Evolutionary conservation across 2,329 filamentous ascomycete genomes (phyloP), one percentile per base, ranked within the genome.

Genomic region (Huntiella bhutanensis): DNA sequence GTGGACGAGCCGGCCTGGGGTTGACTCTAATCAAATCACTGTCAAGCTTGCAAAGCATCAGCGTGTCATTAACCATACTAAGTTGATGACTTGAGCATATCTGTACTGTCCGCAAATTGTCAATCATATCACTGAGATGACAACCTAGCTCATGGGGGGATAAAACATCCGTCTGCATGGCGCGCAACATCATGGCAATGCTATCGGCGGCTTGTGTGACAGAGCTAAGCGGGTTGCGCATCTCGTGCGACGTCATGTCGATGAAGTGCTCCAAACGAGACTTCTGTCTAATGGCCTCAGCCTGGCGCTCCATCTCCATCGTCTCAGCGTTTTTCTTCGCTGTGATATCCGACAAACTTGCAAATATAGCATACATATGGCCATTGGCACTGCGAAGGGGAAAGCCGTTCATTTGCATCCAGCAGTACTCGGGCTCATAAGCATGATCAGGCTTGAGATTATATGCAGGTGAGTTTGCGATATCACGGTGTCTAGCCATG

Each of bases 251-350:
- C 3, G 77, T 82, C 46, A 82, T 81, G 54, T 82, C 78, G 52
- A 82, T 81, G 55, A 82, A 82, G 52, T 81, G 81, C 53, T 76
- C 73, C 53, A 77, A 72, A 51, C 81, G 76, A 17, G 75, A 68
- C 59, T 91, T 91, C 51, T 86, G 68, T 57, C 88, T 80, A 2
- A 87, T 74, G 0, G 83, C 85, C 57, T 91, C 83, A 55, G 87
- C 75, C 55, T 82, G 80, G 49, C 82, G 76, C 39, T 77, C 71
- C 54, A 73, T 83, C 59, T 92, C 82, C 33, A 85, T 75, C 41
- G 79, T 77, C 59, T 92, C 84, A 1, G 84, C 83, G 68, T 79
- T 80, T 58, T 92, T 93, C 57, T 91, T 82, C 46, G 81, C 74
- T 13, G 80, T 85, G 52, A 93, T 92, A 55, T 92, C 83, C 0